Evolutionary conservation across 352 stramenopile genomes (phyloP).

Genomic region (Phytophthora vignae): DNA sequence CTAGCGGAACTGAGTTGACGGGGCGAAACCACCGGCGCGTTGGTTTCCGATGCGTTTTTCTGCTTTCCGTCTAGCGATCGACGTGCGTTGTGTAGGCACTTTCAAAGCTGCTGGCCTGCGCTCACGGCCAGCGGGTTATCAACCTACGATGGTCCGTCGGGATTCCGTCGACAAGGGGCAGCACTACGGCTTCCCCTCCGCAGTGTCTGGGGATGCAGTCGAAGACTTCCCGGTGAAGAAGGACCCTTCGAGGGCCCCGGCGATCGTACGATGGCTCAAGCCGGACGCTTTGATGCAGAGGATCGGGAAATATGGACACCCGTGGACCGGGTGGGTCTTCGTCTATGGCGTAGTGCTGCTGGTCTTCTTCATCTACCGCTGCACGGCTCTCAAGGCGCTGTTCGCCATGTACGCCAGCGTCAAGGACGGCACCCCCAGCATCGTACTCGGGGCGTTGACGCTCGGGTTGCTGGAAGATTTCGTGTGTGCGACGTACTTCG

Average conservation of each 20-base stretch:
- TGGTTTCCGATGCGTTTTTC: background rate
- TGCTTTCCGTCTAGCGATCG: background rate
- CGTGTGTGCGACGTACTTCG: slow-evolving; percentile 31
- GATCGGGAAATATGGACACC: background rate
- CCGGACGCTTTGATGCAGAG: background rate
- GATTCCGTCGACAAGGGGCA: background rate
- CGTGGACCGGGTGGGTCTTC: slow-evolving; percentile 46
- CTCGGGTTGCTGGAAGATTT: slow-evolving; percentile 54
- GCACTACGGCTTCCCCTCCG: background rate
- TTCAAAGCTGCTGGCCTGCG: background rate
- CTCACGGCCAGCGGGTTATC: too few relatives aligned
- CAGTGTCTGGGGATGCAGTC: background rate
- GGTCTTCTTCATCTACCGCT: slow-evolving; percentile 41
- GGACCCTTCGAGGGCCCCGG: background rate
- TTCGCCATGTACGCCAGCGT: slow-evolving; percentile 31
- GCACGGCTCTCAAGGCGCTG: slow-evolving; percentile 27
- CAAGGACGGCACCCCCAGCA: slow-evolving; percentile 13
- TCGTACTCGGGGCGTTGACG: slow-evolving; percentile 20
- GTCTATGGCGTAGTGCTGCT: slow-evolving; percentile 28
- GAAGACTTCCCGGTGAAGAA: background rate
- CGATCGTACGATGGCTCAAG: background rate
- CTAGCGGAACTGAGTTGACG: too few relatives aligned
- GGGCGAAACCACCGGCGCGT: background rate
- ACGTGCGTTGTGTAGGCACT: background rate
- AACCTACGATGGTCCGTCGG: background rate